Evolutionary conservation across 257 asterid species (phyloP).

Genomic region (Vinca minor): DNA sequence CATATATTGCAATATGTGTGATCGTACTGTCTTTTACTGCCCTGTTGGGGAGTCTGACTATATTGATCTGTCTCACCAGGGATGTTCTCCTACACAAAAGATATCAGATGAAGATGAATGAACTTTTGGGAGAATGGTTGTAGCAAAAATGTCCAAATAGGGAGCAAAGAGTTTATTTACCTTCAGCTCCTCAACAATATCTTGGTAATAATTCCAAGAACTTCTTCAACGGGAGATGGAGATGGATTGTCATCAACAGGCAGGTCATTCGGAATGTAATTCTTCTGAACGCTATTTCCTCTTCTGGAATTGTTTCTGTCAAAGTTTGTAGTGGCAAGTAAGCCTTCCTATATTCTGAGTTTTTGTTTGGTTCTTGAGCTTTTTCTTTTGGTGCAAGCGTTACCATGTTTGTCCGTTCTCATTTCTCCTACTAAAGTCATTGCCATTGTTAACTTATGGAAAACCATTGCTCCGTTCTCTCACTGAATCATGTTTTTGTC

Average conservation of each 20-base stretch:
- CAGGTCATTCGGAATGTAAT: slow-evolving; percentile 6
- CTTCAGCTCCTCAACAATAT: slow-evolving; percentile 13
- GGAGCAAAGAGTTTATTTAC: background rate
- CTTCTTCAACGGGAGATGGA: slow-evolving; percentile 5
- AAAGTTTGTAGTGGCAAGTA: slow-evolving; percentile 8
- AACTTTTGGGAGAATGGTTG: background rate
- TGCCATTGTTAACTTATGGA: background rate
- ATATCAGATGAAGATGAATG: background rate
- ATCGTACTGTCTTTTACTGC: background rate
- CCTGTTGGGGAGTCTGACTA: background rate
- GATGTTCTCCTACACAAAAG: slow-evolving; percentile 14
- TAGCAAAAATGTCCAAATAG: background rate
- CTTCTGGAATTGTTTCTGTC: slow-evolving; percentile 5
- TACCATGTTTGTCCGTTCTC: slow-evolving; percentile 8
- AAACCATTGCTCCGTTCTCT: too few species aligned
- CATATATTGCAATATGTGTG: background rate
- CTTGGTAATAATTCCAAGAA: slow-evolving; percentile 17
- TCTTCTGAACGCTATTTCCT: slow-evolving; percentile 18
- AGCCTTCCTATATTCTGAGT: slow-evolving; percentile 11
- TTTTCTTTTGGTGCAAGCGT: slow-evolving; percentile 2
- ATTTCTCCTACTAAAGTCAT: background rate
- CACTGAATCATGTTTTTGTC: too few species aligned
- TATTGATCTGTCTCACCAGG: slow-evolving; percentile 13
- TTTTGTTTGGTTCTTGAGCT: slow-evolving; percentile 4
- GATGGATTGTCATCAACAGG: slow-evolving; percentile 8